Percentiles rank a stretch among this genome's conserved stretches.
Conservation (phyloP, 345 rosid species). For the Rhizophora apiculata region DNA sequence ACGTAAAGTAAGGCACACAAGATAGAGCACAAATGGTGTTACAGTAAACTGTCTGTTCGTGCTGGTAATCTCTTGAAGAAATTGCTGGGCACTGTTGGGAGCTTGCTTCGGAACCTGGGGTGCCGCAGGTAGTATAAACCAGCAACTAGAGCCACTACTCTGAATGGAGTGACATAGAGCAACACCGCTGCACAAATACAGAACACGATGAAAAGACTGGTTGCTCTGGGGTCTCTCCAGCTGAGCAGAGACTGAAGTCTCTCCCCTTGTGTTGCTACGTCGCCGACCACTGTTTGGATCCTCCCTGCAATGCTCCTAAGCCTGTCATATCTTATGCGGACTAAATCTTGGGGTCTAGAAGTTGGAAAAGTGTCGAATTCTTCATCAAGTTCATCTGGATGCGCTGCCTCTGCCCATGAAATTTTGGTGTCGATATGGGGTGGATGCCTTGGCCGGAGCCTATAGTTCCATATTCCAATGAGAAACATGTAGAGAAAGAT, state of each 20-base stretch:
- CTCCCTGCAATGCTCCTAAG: conserved; percentile 78
- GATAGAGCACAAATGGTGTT: background rate
- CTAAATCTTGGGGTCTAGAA: conserved; percentile 44
- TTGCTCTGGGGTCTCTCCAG: conserved; percentile 88
- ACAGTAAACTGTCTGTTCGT: conserved; percentile 60
- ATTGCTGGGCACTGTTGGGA: conserved; percentile 74
- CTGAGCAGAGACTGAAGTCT: conserved; percentile 61
- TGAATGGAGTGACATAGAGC: conserved; percentile 61
- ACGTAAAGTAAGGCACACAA: background rate
- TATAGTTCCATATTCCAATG: conserved; percentile 74
- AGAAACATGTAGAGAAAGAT: conserved; percentile 71
- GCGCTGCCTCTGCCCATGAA: conserved; percentile 71
- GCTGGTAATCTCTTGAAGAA: conserved; percentile 79
- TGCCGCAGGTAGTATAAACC: conserved; percentile 68
- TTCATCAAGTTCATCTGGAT: conserved; percentile 77
- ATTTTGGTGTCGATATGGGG: conserved; percentile 77
- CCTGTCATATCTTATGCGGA: conserved; percentile 71
- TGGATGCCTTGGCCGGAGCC: conserved; percentile 59
- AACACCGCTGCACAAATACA: conserved; percentile 67
- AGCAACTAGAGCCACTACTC: conserved; percentile 48
- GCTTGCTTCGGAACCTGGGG: conserved; percentile 80
- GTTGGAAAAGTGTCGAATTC: conserved; percentile 86
- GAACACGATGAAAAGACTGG: conserved; percentile 64
- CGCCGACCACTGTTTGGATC: conserved; percentile 75
- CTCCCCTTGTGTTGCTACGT: conserved; percentile 84